A percentile compares a stretch with the other conserved stretches of the same genome.
Conservation (phyloP, 129 eudicot species). For the Tagetes erecta region DNA sequence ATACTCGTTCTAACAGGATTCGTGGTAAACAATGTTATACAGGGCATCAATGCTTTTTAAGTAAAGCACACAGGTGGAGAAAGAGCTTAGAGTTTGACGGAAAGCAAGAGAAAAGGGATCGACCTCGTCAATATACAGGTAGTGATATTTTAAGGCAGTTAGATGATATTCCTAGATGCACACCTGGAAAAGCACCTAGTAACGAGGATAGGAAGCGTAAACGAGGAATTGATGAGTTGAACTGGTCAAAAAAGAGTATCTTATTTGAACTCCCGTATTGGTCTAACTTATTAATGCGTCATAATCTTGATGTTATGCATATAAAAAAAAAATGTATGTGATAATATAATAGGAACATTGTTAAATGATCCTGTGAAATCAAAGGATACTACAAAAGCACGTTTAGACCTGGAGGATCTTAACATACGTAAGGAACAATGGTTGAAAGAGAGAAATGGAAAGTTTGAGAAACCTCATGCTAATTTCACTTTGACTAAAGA, state of each 20-base stretch:
- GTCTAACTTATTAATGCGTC: conserved; percentile 4
- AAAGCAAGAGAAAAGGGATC: conserved; percentile 15
- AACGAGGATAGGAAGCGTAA: conserved; percentile 12
- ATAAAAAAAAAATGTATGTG: conserved; percentile 24
- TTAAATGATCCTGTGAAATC: conserved; percentile 18
- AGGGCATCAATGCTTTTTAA: not conserved
- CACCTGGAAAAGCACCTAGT: conserved; percentile 1
- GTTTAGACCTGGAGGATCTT: conserved; percentile 14
- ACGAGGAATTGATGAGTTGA: conserved; percentile 3
- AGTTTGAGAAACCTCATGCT: conserved; percentile 1
- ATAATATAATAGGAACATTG: conserved; percentile 19
- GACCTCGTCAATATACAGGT: conserved; percentile 1
- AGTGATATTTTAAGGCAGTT: not conserved
- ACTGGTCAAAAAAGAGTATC: conserved; percentile 5
- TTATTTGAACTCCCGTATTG: conserved; percentile 5
- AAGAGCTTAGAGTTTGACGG: conserved; percentile 8
- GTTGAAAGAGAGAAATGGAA: not conserved
- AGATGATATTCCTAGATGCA: not conserved
- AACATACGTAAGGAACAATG: not conserved
- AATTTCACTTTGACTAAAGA: conserved; percentile 4
- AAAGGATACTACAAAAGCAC: conserved; percentile 21
- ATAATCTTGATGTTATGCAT: conserved; percentile 16
- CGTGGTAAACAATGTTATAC: conserved; percentile 10
- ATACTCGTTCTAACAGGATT: conserved; percentile 11
- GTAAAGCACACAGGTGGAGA: not conserved